Conservation (phyloP, 2,329 filamentous ascomycete species). For the Aspergillus texensis region DNA sequence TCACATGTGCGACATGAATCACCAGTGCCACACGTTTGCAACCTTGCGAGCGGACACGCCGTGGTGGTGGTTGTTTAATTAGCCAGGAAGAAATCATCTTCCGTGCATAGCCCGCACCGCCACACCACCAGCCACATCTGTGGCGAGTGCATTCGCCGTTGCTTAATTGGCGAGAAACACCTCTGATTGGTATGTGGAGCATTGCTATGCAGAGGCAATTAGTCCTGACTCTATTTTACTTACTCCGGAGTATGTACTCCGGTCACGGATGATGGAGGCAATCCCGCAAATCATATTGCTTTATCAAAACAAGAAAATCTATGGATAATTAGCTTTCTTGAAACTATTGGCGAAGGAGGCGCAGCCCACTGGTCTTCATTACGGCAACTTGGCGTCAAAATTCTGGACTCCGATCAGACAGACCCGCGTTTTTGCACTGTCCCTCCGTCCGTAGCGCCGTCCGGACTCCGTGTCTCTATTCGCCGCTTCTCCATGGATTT, state of each 20-base stretch:
- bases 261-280: not conserved
- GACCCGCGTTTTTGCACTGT: not conserved
- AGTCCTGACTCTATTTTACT: not conserved
- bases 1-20: not conserved
- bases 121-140: not conserved
- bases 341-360: constrained; percentile 12
- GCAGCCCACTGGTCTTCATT: constrained; percentile 8
- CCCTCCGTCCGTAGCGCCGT: not conserved
- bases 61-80: not conserved
- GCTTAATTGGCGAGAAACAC: not conserved
- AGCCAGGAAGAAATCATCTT: not conserved
- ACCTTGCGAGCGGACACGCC: not conserved
- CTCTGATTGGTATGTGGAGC: not conserved
- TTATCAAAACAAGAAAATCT: not conserved
- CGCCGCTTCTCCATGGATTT: not conserved
- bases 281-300: constrained; percentile 1
- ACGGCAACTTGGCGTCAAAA: constrained; percentile 11
- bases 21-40: not conserved
- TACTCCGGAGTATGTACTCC: not conserved
- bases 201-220: not conserved
- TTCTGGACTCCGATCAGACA: constrained; percentile 1
- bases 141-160: not conserved
- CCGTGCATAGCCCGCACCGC: not conserved
- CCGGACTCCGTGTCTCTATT: not conserved
- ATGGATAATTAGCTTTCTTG: constrained; percentile 6